Conservation (phyloP, 129 eudicot species). For the Heracleum sosnowskyi region DNA sequence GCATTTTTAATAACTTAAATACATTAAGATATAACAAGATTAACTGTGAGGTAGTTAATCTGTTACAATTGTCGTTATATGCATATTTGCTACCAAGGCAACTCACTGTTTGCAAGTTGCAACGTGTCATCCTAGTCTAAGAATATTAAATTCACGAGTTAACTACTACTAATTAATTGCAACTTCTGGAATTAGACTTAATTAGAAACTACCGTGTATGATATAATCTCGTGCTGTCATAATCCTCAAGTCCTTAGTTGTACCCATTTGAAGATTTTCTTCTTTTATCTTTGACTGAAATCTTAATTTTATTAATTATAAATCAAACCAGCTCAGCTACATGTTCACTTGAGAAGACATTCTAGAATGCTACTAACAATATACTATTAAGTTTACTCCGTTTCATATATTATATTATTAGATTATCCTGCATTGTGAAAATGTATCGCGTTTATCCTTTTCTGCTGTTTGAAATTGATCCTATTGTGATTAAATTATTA, state of each 20-base stretch:
- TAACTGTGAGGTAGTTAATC: too few relatives aligned
- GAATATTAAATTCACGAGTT: not conserved
- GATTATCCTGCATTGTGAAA: not conserved
- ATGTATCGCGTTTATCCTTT: not conserved
- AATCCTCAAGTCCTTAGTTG: not conserved
- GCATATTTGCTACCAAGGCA: too few relatives aligned
- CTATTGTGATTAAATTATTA: not conserved
- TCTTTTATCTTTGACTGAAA: not conserved
- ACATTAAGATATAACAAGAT: too few relatives aligned
- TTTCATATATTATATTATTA: too few relatives aligned
- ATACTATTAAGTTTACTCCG: not conserved
- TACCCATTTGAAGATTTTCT: not conserved
- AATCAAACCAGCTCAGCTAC: not conserved
- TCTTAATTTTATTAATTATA: not conserved
- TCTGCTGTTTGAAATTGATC: not conserved
- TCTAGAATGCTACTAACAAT: not conserved
- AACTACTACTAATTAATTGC: not conserved
- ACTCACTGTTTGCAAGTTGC: not conserved
- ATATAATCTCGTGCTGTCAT: not conserved
- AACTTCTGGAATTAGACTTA: not conserved
- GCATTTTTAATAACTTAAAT: too few relatives aligned
- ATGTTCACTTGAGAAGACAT: not conserved
- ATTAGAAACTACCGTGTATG: not conserved
- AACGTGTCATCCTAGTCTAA: not conserved
- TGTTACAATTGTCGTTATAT: too few relatives aligned